These are phyloP conservation scores for Pyricularia pennisetigena DNA, from an alignment of 2,329 filamentous ascomycete species.

Conservation along the genomic window DNA sequence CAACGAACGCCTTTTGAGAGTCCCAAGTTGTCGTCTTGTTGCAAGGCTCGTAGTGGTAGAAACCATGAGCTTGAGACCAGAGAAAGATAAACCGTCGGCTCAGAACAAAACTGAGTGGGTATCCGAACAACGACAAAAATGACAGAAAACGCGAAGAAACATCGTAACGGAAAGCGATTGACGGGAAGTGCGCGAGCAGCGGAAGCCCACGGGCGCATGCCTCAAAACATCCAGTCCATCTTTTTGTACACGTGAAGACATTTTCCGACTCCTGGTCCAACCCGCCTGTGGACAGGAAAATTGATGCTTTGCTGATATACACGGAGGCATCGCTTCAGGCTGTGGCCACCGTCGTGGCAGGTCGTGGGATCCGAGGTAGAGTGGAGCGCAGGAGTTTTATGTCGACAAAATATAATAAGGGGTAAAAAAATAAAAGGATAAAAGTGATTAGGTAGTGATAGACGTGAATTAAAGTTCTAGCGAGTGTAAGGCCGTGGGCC, in stretches of 20 bases:
- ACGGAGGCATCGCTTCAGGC: not conserved
- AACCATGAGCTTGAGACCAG: not conserved
- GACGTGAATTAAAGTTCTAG: not conserved
- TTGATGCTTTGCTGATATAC: not conserved
- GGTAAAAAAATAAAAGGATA: not conserved
- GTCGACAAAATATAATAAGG: not conserved
- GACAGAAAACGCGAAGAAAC: not conserved
- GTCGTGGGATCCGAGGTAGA: not conserved
- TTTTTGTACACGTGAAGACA: not conserved
- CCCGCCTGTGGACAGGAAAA: not conserved
- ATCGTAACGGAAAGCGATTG: conserved; percentile 1
- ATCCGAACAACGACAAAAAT: not conserved
- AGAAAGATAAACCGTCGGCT: conserved; percentile 1
- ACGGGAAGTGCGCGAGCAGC: not conserved
- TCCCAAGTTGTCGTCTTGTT: not conserved
- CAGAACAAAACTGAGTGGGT: conserved; percentile 3
- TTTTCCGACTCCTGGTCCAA: not conserved
- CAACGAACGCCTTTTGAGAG: conserved; percentile 3
- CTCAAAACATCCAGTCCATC: not conserved
- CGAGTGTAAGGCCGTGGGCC: not conserved
- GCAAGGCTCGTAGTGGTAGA: not conserved
- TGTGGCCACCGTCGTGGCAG: not conserved
- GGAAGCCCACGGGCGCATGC: not conserved
- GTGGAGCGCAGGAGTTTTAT: not conserved
- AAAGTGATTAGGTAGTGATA: not conserved